These are phyloP conservation scores for Scortechinia acanthostroma DNA, from an alignment of 2,329 filamentous ascomycete genomes.

Conservation along the genomic window DNA sequence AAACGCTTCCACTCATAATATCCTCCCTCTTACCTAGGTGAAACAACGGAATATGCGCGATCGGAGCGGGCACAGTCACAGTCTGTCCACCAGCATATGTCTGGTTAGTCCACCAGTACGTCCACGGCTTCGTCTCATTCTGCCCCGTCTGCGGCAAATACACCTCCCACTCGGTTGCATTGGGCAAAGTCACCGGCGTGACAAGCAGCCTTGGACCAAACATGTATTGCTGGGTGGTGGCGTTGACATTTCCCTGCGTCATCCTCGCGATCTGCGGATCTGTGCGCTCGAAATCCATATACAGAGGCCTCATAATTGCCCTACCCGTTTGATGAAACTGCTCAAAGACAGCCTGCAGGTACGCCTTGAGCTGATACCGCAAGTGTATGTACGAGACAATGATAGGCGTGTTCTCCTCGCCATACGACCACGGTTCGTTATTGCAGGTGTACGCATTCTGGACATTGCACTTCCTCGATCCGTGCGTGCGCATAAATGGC, in stretches of 20 bases:
- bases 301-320: conserved; percentile 25
- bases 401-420: conserved; percentile 14
- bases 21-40: not conserved
- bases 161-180: conserved; percentile 22
- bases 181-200: conserved; percentile 21
- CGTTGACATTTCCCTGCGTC: conserved; percentile 17
- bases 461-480: conserved; percentile 12
- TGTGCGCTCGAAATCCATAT: conserved; percentile 22
- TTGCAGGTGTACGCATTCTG: conserved; percentile 22
- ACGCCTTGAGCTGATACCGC: conserved; percentile 14
- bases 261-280: conserved; percentile 10
- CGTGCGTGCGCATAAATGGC: conserved; percentile 17
- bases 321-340: conserved; percentile 19
- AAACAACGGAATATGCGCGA: not conserved
- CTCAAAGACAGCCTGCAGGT: conserved; percentile 19
- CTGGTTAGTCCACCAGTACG: conserved; percentile 28
- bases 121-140: conserved; percentile 19
- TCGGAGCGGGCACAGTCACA: conserved; percentile 5
- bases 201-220: conserved; percentile 24
- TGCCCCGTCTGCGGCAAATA: conserved; percentile 18
- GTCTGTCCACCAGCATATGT: conserved; percentile 25
- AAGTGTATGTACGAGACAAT: conserved; percentile 16
- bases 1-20: not conserved
- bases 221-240: conserved; percentile 27
- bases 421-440: conserved; percentile 20